Percentiles rank a stretch among this genome's conserved stretches.
Conservation (phyloP, 768 basidiomycete genomes). For the Mycena indigotica region DNA sequence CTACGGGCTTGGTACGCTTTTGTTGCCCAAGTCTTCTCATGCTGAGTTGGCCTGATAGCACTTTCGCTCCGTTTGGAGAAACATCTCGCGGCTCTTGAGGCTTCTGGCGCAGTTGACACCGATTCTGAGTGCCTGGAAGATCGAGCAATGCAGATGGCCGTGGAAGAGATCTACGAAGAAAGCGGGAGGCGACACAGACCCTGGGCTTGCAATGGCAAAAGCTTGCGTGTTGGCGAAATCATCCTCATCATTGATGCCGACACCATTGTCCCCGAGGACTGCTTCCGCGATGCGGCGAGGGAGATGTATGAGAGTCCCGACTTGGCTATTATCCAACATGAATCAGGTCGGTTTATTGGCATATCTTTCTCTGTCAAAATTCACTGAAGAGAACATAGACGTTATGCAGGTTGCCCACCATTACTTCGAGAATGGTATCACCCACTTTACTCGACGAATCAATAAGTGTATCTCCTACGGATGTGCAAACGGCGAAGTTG, state of each 20-base stretch:
- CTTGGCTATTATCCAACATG: slow-evolving; percentile 88
- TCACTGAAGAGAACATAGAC: slow-evolving; percentile 37
- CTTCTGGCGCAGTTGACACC: slow-evolving; percentile 42
- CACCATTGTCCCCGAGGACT: slow-evolving; percentile 80
- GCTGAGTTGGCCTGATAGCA: slow-evolving; percentile 23
- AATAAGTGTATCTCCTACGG: slow-evolving; percentile 80
- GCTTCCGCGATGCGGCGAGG: slow-evolving; percentile 85
- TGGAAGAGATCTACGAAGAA: slow-evolving; percentile 71
- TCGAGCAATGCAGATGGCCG: slow-evolving; percentile 68
- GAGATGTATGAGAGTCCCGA: slow-evolving; percentile 81
- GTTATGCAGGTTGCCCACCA: slow-evolving; percentile 89
- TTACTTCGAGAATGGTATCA: slow-evolving; percentile 89
- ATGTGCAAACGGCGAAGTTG: slow-evolving; percentile 79
- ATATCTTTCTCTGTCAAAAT: not conserved
- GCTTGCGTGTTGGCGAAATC: slow-evolving; percentile 74
- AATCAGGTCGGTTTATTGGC: slow-evolving; percentile 62
- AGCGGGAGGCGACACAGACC: slow-evolving; percentile 56
- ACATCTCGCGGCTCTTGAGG: slow-evolving; percentile 50
- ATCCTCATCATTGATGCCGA: slow-evolving; percentile 83
- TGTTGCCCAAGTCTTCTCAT: not conserved
- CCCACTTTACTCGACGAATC: slow-evolving; percentile 88
- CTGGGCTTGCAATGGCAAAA: slow-evolving; percentile 76
- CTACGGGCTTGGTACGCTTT: slow-evolving; percentile 53
- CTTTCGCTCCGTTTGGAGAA: slow-evolving; percentile 65
- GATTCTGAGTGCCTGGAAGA: slow-evolving; percentile 66